Base-by-base conservation (phyloP, 371 early-diverging fungal genomes). In the Mucor sp. region DNA sequence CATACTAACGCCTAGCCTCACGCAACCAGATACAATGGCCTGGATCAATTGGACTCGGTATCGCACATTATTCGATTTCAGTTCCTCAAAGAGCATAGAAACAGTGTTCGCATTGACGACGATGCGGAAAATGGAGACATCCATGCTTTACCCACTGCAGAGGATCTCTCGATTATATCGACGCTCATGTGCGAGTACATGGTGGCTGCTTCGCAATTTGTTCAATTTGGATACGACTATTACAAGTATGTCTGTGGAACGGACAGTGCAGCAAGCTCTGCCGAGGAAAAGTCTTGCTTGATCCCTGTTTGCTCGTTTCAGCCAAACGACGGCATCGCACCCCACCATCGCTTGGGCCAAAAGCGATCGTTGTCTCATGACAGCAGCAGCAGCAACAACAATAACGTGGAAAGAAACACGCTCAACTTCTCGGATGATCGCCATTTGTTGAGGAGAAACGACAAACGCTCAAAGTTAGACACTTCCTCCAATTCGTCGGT, bases 101-200 rank as follows among this genome's bases (percentile, higher is more conserved):
- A 58, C 8, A 67, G 69, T 27, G 65, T 82, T 23, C 68, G 77
- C 1, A 60, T 79, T 9, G 78, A 82, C 47, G 61, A 58, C 6
- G 77, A 76, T 27, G 63, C 33, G 9, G 57, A 53, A 12, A 41
- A 41, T 32, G 50, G 23, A 3, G 30, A 60, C 12, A 15, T n/a
- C 0, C 25, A n/a, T 48, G 23, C 28, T n/a, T 43, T 44, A 19
- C 53, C 59, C 19, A 58, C 43, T 7, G 47, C 44, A 0, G 66
- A 72, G 1, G 68, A 69, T 35, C 37, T 72, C 28, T 66, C 57
- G 1, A 62, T 72, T 5, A 37, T 72, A 15, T 67, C 73, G 9
- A 73, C 76, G 0, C 61, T 82, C 17, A 82, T 82, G 82, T 82
- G 82, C 33, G 82, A 82, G 37, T 82, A 64, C 41, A 79, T 77